Evolutionary conservation across 306 rosid species (phyloP).

Genomic region (Fagus crenata): DNA sequence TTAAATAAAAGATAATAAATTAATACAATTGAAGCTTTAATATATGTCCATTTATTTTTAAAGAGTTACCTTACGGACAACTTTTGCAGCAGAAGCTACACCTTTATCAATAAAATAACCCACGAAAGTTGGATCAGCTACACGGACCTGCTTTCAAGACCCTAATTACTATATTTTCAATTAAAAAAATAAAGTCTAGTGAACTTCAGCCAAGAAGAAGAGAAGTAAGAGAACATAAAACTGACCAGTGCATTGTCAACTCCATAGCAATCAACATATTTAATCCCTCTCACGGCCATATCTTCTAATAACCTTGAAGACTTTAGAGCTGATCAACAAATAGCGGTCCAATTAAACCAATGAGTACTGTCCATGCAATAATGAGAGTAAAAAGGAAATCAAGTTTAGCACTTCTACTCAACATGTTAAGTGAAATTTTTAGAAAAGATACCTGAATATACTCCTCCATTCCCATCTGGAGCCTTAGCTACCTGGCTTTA

Average conservation of each 20-base stretch:
- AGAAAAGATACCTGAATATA: conserved; percentile 65
- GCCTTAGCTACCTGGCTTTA: conserved; percentile 88
- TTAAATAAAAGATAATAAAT: not conserved
- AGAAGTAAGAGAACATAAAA: conserved; percentile 28
- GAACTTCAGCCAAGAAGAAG: conserved; percentile 9
- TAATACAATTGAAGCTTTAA: not conserved
- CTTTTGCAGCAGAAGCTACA: conserved; percentile 93
- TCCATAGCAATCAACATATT: conserved; percentile 93
- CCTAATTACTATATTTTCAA: conserved; percentile 35
- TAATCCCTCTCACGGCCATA: conserved; percentile 86
- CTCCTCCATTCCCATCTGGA: conserved; percentile 99
- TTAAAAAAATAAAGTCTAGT: conserved; percentile 22
- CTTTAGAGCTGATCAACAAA: conserved; percentile 66
- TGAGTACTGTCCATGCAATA: conserved; percentile 21
- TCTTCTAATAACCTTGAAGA: conserved; percentile 79
- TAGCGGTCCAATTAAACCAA: conserved; percentile 8
- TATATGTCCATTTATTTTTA: not conserved
- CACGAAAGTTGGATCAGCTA: conserved; percentile 90
- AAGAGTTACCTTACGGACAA: conserved; percentile 84
- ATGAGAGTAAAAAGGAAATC: conserved; percentile 16
- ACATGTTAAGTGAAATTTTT: not conserved
- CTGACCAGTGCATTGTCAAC: conserved; percentile 93
- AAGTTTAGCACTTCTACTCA: conserved; percentile 18
- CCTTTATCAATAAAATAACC: conserved; percentile 97
- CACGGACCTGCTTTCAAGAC: conserved; percentile 79